Base-by-base conservation (phyloP, 106 monocot species). In the Allium cepa region DNA sequence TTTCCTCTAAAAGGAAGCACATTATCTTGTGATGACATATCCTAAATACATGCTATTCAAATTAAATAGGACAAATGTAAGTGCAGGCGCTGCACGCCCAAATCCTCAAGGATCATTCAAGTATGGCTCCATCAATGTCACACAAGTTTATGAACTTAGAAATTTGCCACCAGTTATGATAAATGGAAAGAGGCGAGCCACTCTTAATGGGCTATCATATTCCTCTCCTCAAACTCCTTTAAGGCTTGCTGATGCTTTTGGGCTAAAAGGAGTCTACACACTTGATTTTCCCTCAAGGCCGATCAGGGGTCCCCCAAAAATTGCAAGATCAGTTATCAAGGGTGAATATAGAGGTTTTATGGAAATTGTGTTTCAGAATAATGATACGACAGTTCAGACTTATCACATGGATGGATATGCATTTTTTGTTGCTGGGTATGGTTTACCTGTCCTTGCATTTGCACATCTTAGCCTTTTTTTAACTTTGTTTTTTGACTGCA, bases 371-470 rank as follows among this genome's bases (percentile, higher is more conserved):
- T 85, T 92, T 47, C 80, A 88, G 88, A 92, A 92, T 67, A 93
- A 93, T 67, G 88, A 83, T 63, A 88, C 93, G 8, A 71, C 13
- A 57, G 80, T 86, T 55, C 88, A 86, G 76, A 81, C 67, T 61
- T 93, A 80, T 67, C 93, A 93, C 72, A 55, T 93, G 59, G 85
- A 93, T 75, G 92, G 92, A 73, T 92, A 92, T 78, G 77, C 88
- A 36, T 88, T 92, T 67, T 92, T 88, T 62, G 88, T 88, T 68
- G 92, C 82, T 68, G 92, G 92, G 92, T 92, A 92, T 56, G 70
- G 16, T 52, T 2, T 63, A 47, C 22, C 22, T 78, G 13, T 53
- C 22, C 22, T 22, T 22, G 22, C 22, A 22, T 22, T 22, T 22
- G 22, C 22, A 22, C 22, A 22, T 22, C 22, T 22, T 22, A 22